A percentile compares a stretch with the other conserved stretches of the same genome.
phyloP scores from a whole-genome alignment of 306 rosid genomes.

The Lablab purpureus region DNA sequence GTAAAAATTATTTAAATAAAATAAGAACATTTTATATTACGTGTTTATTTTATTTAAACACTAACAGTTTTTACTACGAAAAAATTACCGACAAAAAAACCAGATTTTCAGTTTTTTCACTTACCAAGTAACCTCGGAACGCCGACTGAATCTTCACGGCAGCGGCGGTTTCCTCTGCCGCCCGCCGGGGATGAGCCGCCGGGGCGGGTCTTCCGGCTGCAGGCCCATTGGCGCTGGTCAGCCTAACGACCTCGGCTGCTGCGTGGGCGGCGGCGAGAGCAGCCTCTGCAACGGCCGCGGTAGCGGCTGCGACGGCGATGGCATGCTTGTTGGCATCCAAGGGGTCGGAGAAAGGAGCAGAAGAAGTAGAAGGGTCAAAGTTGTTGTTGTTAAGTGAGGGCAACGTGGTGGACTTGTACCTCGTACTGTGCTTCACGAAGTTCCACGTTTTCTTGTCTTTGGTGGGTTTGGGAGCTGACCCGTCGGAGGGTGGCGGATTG shows the following conservation, averaged over 20 bases:
- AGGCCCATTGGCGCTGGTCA: slow-evolving; percentile 40
- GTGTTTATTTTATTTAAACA: background rate
- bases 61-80: background rate
- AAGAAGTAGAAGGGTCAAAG: slow-evolving; percentile 34
- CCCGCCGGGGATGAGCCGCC: slow-evolving; percentile 26
- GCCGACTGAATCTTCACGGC: slow-evolving; percentile 80
- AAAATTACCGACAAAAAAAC: background rate
- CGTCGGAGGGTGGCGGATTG: background rate
- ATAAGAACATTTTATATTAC: background rate
- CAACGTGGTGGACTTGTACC: slow-evolving; percentile 22
- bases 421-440: slow-evolving; percentile 43
- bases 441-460: slow-evolving; percentile 58
- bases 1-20: background rate
- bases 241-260: slow-evolving; percentile 87
- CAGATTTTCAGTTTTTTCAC: background rate
- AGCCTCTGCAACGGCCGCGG: slow-evolving; percentile 92
- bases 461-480: slow-evolving; percentile 29
- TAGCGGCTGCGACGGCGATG: slow-evolving; percentile 90
- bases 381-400: slow-evolving; percentile 14
- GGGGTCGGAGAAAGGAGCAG: slow-evolving; percentile 36
- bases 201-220: background rate
- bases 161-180: slow-evolving; percentile 50
- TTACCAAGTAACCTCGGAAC: slow-evolving; percentile 85
- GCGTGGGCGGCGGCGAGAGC: slow-evolving; percentile 97
- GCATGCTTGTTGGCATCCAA: slow-evolving; percentile 83